Evolutionary conservation across 257 asterid genomes (phyloP), one percentile per base, ranked within the genome.

Genomic region (Plantago major): DNA sequence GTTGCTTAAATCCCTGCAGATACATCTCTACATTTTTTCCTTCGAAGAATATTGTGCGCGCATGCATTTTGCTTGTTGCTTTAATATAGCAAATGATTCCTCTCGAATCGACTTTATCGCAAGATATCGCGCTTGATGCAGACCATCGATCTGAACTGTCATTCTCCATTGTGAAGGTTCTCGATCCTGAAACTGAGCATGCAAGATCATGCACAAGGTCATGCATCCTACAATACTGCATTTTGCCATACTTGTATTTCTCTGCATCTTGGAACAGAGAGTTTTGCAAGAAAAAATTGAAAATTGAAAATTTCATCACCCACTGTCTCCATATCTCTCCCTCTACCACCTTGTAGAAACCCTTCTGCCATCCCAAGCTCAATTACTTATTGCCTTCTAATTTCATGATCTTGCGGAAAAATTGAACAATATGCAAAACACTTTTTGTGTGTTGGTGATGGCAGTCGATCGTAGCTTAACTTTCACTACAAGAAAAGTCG

Each of bases 371-470:
- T 76, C 76, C 75, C 68, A 11, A 68, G 53, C 17, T 44, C 22
- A 17, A 60, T 45, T 9, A 60, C 2, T 43, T 13, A 0, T 18
- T 60, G 38, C 37, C 17, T 60, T n/a, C 10, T 10, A 9, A 60
- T 43, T 5, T 3, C 2, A 4, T 6, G 4, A 13, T 62, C 70
- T 19, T 67, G 60, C 9, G 47, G 18, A n/a, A 65, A 75, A n/a
- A 75, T 50, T 0, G 75, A 78, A 30, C 76, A 75, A 59, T 69
- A 79, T 3, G 77, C 76, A 65, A 79, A 76, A 11, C 81, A 75
- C 56, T 75, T 66, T 48, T 75, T 75, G 1, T 68, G 43, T 1
- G 66, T 12, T 13, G 71, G 46, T 40, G 61, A 55, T 37, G 74
- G 72, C 45, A 78, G 55, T 40, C 50, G 57, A 64, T 71, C 74